Evolutionary conservation across 805 yeast species (phyloP), one percentile per base, ranked within the genome.

Genomic region (Lipomyces yamadae): DNA sequence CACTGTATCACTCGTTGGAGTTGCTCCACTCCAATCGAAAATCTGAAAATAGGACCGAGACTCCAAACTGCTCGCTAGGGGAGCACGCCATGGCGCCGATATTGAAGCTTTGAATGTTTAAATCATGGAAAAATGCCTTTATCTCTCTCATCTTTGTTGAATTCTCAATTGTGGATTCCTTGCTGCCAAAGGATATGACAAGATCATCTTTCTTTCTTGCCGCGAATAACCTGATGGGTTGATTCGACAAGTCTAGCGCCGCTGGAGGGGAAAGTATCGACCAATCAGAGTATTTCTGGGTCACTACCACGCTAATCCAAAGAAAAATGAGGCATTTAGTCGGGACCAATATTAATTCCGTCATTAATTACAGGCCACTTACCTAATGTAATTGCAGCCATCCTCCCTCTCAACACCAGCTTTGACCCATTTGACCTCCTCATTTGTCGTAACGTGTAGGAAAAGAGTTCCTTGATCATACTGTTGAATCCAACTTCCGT

Each of bases 11-110:
- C 30, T 48, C 53, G 24, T 52, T 33, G 1, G 24, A 24, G 5
- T 52, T 52, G 8, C 33, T 32, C 55, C 55, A 52, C 11, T 29
- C 33, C 55, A 52, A 52, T 1, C 55, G 55, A 33, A 52, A 52
- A 52, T 52, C 55, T 52, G 24, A 33, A 52, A 52, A 52, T 5
- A 52, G 18, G 24, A 52, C 55, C 24, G 55, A 52, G 6, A 52
- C 55, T 3, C 55, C 55, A 52, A 24, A 33, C 11, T 5, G n/a
- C 15, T 52, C 18, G 55, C 55, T 52, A 24, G 55, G 55, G 55
- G 55, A 52, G 29, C 55, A 52, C 7, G 55, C 55, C 55, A 52
- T 52, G 55, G 32, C 55, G 24, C 55, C 55, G 32, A 52, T 52
- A 11, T 52, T n/a, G 32, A 52, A 52, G 34, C 34, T 52, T 13